phyloP scores from a whole-genome alignment of 768 basidiomycete species.

The Cystofilobasidium capitatum region DNA sequence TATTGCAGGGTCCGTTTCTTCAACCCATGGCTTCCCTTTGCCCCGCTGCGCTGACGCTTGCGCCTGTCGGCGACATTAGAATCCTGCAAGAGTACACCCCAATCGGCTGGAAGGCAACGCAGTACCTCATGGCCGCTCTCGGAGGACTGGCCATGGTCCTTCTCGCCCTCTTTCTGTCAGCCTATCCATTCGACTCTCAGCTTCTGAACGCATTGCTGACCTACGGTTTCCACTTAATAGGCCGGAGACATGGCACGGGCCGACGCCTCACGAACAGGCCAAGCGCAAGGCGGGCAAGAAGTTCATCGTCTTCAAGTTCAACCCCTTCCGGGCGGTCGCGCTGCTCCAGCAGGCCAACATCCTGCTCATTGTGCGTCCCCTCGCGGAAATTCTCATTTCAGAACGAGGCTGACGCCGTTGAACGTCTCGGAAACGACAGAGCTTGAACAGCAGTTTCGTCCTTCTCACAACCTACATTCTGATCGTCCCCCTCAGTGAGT shows the following conservation, averaged over 20 bases:
- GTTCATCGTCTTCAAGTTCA: conserved; percentile 37
- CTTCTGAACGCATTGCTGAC: background rate
- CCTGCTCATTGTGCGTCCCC: conserved; percentile 31
- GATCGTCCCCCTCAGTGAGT: conserved; percentile 32
- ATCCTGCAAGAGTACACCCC: conserved; percentile 25
- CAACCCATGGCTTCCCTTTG: background rate
- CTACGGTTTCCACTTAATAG: conserved; percentile 5
- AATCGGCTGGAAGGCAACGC: conserved; percentile 30
- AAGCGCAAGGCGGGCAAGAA: conserved; percentile 31
- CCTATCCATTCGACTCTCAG: background rate
- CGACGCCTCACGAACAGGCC: conserved; percentile 33
- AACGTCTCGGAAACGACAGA: too few relatives aligned
- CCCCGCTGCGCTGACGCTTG: background rate
- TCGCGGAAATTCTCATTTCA: background rate
- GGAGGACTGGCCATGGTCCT: conserved; percentile 23
- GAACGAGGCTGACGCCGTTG: background rate
- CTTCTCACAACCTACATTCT: conserved; percentile 35
- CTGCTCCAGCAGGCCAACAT: conserved; percentile 37
- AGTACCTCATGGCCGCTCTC: conserved; percentile 29
- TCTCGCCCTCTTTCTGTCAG: conserved; percentile 20
- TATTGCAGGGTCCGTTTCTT: conserved; percentile 11
- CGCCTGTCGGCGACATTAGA: conserved; percentile 39
- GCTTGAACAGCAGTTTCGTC: conserved; percentile 32
- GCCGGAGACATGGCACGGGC: conserved; percentile 38
- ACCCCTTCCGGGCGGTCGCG: conserved; percentile 34